These are phyloP conservation scores for Pseudoperonospora humuli DNA, from an alignment of 352 stramenopile species.

Conservation along the genomic window DNA sequence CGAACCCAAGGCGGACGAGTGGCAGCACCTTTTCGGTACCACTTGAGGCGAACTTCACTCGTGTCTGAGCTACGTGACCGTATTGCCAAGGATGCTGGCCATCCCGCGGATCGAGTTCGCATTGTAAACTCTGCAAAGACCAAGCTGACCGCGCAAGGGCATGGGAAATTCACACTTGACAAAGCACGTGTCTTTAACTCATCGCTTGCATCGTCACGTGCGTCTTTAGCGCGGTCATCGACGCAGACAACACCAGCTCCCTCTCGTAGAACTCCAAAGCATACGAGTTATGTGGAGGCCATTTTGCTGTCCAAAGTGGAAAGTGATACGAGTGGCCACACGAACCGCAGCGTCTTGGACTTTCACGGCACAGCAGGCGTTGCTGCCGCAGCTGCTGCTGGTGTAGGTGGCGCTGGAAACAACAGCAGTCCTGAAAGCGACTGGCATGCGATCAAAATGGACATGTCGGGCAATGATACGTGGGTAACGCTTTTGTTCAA, in stretches of 20 bases:
- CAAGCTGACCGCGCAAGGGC: conserved; percentile 57
- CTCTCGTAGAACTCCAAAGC: conserved; percentile 17
- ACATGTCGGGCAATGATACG: conserved; percentile 43
- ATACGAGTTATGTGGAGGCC: conserved; percentile 41
- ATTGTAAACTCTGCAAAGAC: conserved; percentile 66
- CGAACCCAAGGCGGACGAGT: conserved; percentile 57
- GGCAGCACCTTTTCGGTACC: conserved; percentile 52
- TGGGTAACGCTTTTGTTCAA: conserved; percentile 41
- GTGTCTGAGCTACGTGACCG: conserved; percentile 55
- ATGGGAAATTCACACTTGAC: conserved; percentile 63
- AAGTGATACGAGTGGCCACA: conserved; percentile 51
- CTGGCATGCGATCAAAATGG: conserved; percentile 59
- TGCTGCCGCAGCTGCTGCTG: conserved; percentile 18
- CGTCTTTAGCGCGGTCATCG: conserved; percentile 17
- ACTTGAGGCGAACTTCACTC: conserved; percentile 45
- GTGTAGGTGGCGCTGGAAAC: conserved; percentile 25
- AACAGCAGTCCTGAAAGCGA: conserved; percentile 46
- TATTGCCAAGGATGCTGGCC: conserved; percentile 53
- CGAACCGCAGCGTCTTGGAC: conserved; percentile 34
- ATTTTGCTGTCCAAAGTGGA: conserved; percentile 57
- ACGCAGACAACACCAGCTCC: conserved; percentile 22
- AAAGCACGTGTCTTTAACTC: conserved; percentile 47
- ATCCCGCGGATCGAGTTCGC: conserved; percentile 53
- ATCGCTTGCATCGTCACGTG: conserved; percentile 4
- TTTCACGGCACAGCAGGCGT: conserved; percentile 25